A percentile compares a stretch with the other conserved stretches of the same genome.
Evolutionary conservation across 1,284 basidiomycete species (phyloP).

Genomic region (Cryptococcus sp.): DNA sequence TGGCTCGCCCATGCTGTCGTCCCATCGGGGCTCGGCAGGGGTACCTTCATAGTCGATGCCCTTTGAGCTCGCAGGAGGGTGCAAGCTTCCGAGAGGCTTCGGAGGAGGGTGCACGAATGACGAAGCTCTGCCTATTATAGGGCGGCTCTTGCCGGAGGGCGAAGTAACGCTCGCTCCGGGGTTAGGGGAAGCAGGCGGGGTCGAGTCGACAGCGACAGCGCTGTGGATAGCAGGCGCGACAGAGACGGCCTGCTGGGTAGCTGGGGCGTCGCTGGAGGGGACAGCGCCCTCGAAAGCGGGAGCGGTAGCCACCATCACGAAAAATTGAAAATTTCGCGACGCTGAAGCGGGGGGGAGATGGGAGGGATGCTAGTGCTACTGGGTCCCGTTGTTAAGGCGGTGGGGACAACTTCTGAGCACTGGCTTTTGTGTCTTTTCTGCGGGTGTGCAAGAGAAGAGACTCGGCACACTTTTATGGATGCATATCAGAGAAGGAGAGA

Average conservation of each 20-base stretch:
- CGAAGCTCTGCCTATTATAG: conserved; percentile 18
- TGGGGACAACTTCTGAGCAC: conserved; percentile 1
- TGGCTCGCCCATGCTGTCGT: conserved; percentile 46
- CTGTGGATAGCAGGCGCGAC: conserved; percentile 23
- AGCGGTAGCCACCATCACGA: conserved; percentile 19
- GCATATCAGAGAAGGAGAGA: conserved; percentile 3
- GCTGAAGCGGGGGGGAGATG: neutral
- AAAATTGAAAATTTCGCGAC: conserved; percentile 3
- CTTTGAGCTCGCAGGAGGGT: conserved; percentile 49
- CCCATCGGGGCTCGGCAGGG: conserved; percentile 37
- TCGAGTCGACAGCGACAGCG: conserved; percentile 29
- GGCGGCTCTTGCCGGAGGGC: conserved; percentile 14
- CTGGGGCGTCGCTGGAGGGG: conserved; percentile 29
- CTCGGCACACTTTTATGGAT: conserved; percentile 13
- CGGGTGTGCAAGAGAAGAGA: conserved; percentile 8
- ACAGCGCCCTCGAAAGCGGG: conserved; percentile 36
- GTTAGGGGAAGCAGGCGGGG: conserved; percentile 31
- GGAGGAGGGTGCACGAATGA: conserved; percentile 24
- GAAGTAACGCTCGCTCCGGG: conserved; percentile 15
- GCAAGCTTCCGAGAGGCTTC: conserved; percentile 41
- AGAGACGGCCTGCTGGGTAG: conserved; percentile 27
- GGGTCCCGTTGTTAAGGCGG: too few relatives aligned
- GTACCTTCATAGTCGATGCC: conserved; percentile 50
- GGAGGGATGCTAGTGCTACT: neutral
- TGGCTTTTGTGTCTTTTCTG: conserved; percentile 4